Evolutionary conservation across 129 eudicot species (phyloP).

Genomic region (Apium graveolens): DNA sequence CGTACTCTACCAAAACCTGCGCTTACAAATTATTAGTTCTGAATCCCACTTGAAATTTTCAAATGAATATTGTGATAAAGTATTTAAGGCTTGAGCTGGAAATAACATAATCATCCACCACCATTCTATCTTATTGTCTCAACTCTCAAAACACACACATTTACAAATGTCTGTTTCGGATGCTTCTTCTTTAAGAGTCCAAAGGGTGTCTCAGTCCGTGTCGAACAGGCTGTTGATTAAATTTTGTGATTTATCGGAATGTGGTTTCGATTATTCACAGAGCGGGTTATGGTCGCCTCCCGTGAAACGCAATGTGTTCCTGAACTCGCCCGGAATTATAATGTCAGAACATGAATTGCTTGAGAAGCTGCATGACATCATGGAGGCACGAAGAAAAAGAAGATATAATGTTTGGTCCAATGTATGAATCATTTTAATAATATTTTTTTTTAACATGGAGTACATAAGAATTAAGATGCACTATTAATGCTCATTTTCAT

Average conservation of each 20-base stretch:
- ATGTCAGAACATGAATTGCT: constrained; percentile 47
- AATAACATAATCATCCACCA: background rate
- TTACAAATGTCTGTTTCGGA: constrained; percentile 9
- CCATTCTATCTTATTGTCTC: background rate
- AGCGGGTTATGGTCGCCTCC: constrained; percentile 95
- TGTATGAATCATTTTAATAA: constrained; percentile 22
- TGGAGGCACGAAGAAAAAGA: constrained; percentile 36
- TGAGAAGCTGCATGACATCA: constrained; percentile 28
- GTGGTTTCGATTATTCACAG: constrained; percentile 61
- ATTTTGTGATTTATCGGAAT: constrained; percentile 61
- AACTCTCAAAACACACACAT: background rate
- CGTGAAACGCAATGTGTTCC: constrained; percentile 44
- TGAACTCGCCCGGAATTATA: constrained; percentile 54
- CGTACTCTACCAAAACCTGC: background rate
- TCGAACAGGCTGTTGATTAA: constrained; percentile 57
- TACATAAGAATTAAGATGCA: background rate
- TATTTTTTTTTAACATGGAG: background rate
- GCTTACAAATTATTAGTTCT: background rate
- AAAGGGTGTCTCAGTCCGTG: constrained; percentile 54
- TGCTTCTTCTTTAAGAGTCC: constrained; percentile 34
- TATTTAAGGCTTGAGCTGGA: background rate
- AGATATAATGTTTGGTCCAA: constrained; percentile 40
- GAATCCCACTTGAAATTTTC: background rate
- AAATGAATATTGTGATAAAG: background rate
- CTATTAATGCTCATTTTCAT: no score